phyloP scores from a whole-genome alignment of 371 early-diverging fungal genomes.

The Mucor sp. region DNA sequence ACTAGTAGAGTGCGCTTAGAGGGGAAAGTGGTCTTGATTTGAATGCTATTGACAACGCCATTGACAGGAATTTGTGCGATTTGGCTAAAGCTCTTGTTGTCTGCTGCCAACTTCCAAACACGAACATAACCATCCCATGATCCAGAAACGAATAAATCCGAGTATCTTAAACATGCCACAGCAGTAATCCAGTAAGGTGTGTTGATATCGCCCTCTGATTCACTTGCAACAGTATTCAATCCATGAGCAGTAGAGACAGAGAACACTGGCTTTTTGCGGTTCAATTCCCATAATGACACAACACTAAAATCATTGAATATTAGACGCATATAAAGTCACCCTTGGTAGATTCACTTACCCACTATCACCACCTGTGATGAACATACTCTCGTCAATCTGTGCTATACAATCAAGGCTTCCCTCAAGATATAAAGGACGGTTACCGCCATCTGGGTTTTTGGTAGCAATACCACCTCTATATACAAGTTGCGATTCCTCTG shows the following conservation, averaged over 20 bases:
- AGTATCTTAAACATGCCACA: slow-evolving; percentile 77
- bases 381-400: slow-evolving; percentile 90
- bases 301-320: slow-evolving; percentile 9
- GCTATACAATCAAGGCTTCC: slow-evolving; percentile 86
- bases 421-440: slow-evolving; percentile 52
- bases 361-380: slow-evolving; percentile 88
- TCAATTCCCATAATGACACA: slow-evolving; percentile 89
- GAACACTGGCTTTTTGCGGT: slow-evolving; percentile 89
- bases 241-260: slow-evolving; percentile 83
- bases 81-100: slow-evolving; percentile 68
- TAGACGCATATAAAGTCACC: too few relatives aligned
- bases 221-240: slow-evolving; percentile 41
- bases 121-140: slow-evolving; percentile 90
- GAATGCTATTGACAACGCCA: slow-evolving; percentile 57
- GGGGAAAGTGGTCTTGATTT: slow-evolving; percentile 51
- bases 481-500: slow-evolving; percentile 91
- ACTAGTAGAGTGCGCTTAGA: slow-evolving; percentile 64
- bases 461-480: slow-evolving; percentile 83
- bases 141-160: slow-evolving; percentile 90
- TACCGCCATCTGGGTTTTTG: slow-evolving; percentile 35
- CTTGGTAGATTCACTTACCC: slow-evolving; percentile 51
- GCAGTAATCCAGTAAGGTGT: slow-evolving; percentile 86
- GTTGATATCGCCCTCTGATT: slow-evolving; percentile 45
- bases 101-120: slow-evolving; percentile 81
- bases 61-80: slow-evolving; percentile 61